Base-by-base conservation (phyloP, 345 rosid species). In the Eucalyptus marginata region DNA sequence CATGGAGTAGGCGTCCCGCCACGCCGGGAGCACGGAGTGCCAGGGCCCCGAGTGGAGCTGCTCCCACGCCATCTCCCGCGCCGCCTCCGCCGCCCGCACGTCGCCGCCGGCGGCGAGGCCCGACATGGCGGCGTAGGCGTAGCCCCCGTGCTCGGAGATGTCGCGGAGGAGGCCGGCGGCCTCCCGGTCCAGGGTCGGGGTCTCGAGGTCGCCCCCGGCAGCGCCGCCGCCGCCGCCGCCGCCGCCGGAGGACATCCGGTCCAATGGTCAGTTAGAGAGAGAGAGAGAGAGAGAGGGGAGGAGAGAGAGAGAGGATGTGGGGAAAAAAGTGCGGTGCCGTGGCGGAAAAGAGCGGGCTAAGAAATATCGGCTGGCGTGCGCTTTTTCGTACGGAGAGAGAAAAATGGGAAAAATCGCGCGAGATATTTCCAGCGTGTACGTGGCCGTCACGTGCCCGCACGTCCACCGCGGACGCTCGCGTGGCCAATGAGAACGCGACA, bases 21-120 rank as follows among this genome's bases (percentile, higher is more conserved):
- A 98, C 6, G 94, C 95, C 4, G 99, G 99, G 49, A 96, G 95
- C 87, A 98, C 99, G 4, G 98, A 96, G 92, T 96, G 95, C 99
- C 99, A 98, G 18, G 99, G 99, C 31, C 99, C 99, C 2, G 97
- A 97, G 92, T 97, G 99, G 86, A 97, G 98, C 93, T 96, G 99
- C 95, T 97, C 99, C 99, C 99, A 97, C 10, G 99, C 98, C 99
- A 97, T 94, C 92, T 97, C 99, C 68, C 94, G 94, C 85, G 99
- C 97, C 50, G 95, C 98, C 96, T 97, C 99, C 33, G 99, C 99
- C 40, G 99, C 96, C n/a, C 96, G 91, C 79, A 88, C 89, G 93
- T 97, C 98, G 14, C 97, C 99, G 68, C 94, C 62, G 58, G 92
- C 94, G 10, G 99, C 98, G 66, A 93, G 94, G 4, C 95, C 88